Percentiles rank a stretch among this genome's conserved stretches.
These are phyloP conservation scores for Candida glucosophila DNA, from an alignment of 1,139 yeast genomes.

Conservation along the genomic window DNA sequence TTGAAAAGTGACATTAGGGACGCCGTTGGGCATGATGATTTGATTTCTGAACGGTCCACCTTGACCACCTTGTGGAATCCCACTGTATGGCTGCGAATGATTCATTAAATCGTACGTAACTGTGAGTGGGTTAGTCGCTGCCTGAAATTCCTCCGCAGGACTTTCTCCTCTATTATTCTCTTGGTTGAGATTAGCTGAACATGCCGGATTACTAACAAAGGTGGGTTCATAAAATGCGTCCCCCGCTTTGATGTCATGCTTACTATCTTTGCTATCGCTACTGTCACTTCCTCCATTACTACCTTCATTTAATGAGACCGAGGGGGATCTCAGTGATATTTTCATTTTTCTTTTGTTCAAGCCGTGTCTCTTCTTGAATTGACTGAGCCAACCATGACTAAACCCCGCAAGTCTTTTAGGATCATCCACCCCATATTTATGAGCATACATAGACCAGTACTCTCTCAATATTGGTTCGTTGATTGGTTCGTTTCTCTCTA, in stretches of 20 bases:
- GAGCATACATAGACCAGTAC: slow-evolving; percentile 49
- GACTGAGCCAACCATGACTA: slow-evolving; percentile 56
- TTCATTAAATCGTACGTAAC: slow-evolving; percentile 17
- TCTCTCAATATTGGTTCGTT: slow-evolving; percentile 49
- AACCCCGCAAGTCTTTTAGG: slow-evolving; percentile 47
- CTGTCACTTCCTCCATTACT: background rate
- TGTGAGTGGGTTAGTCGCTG: slow-evolving; percentile 6
- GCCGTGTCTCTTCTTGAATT: slow-evolving; percentile 52
- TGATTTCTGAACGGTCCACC: too few species aligned
- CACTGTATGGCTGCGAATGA: slow-evolving; percentile 9
- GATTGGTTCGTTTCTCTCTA: slow-evolving; percentile 37
- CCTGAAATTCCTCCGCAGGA: slow-evolving; percentile 7
- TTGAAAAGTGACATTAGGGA: slow-evolving; percentile 8
- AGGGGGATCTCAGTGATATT: too few species aligned
- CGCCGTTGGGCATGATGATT: too few species aligned
- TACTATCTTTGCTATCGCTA: slow-evolving; percentile 1
- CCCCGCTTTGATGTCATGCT: slow-evolving; percentile 1
- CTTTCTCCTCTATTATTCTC: slow-evolving; percentile 3
- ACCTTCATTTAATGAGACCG: too few species aligned
- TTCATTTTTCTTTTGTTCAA: slow-evolving; percentile 32
- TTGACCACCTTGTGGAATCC: too few species aligned
- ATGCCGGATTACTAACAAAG: slow-evolving; percentile 5
- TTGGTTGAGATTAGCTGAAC: slow-evolving; percentile 3
- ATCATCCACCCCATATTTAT: slow-evolving; percentile 49
- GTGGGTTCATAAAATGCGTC: slow-evolving; percentile 6